Conservation (phyloP, 495 filamentous ascomycete species). For the Penicillium bovifimosum region DNA sequence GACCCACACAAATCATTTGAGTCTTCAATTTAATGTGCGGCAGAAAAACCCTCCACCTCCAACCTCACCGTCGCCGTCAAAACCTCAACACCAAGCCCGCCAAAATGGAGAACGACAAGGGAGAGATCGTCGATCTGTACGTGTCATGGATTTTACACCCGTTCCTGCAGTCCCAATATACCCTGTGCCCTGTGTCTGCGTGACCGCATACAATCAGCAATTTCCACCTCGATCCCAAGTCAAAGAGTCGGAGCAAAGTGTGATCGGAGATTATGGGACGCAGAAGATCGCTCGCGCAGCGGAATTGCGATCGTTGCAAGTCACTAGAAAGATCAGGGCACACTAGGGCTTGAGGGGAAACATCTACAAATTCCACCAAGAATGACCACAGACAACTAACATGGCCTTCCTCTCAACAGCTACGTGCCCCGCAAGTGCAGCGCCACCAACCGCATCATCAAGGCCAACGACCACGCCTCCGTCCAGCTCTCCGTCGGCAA, state of each 20-base stretch:
- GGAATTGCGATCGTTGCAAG: slow-evolving; percentile 3
- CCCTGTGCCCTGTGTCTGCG: slow-evolving; percentile 17
- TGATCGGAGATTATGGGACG: not conserved
- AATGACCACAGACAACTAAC: slow-evolving; percentile 18
- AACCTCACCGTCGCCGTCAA: slow-evolving; percentile 41
- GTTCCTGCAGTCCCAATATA: slow-evolving; percentile 6
- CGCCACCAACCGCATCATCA: slow-evolving; percentile 96
- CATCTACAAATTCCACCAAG: slow-evolving; percentile 5
- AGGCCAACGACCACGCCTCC: slow-evolving; percentile 95
- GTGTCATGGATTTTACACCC: slow-evolving; percentile 23
- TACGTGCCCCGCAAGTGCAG: slow-evolving; percentile 99
- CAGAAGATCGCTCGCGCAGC: not conserved
- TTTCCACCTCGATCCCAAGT: slow-evolving; percentile 2
- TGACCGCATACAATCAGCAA: slow-evolving; percentile 13
- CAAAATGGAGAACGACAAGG: slow-evolving; percentile 95
- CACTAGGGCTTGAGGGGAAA: not conserved
- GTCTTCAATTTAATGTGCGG: slow-evolving; percentile 23
- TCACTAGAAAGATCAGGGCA: slow-evolving; percentile 9
- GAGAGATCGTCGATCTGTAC: slow-evolving; percentile 98
- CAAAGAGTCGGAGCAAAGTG: slow-evolving; percentile 1
- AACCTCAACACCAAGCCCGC: slow-evolving; percentile 40
- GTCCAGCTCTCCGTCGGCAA: slow-evolving; percentile 88
- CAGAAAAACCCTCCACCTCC: slow-evolving; percentile 28
- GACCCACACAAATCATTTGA: slow-evolving; percentile 44
- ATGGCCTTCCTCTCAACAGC: slow-evolving; percentile 40